Conservation (phyloP, 345 rosid species). For the Microcos paniculata region DNA sequence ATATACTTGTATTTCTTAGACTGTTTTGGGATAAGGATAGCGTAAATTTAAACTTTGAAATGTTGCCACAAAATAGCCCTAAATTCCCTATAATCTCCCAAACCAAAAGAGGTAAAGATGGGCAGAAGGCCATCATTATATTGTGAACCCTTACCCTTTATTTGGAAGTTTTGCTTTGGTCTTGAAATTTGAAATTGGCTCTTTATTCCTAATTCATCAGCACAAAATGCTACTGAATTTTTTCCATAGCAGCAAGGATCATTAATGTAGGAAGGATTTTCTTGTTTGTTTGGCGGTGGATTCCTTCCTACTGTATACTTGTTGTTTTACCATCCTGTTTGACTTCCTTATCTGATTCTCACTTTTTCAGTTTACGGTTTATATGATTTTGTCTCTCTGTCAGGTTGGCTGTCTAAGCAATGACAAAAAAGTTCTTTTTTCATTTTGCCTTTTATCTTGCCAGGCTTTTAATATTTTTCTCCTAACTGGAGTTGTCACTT, state of each 20-base stretch:
- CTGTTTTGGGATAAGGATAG: not conserved
- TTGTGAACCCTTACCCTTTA: not conserved
- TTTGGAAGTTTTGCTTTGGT: not conserved
- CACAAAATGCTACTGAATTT: not conserved
- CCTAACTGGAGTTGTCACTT: conserved; percentile 17
- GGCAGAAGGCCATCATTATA: not conserved
- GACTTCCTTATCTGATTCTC: not conserved
- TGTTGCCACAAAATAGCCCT: not conserved
- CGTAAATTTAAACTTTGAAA: not conserved
- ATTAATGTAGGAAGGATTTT: not conserved
- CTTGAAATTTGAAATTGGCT: not conserved
- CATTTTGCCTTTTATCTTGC: not conserved
- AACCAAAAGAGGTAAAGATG: conserved; percentile 1
- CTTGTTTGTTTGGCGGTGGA: not conserved
- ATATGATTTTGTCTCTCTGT: not conserved
- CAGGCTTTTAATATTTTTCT: conserved; percentile 3
- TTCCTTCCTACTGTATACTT: not conserved
- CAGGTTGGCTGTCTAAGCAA: conserved; percentile 2
- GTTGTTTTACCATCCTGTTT: conserved; percentile 5
- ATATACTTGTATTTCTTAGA: not conserved
- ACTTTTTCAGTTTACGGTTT: not conserved
- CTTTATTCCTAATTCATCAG: conserved; percentile 1
- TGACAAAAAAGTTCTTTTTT: not conserved
- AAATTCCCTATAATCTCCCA: not conserved
- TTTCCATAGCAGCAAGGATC: not conserved